Percentiles rank a stretch among this genome's conserved stretches.
Conservation (phyloP, 2,329 filamentous ascomycete species). For the Alternaria postmessia region DNA sequence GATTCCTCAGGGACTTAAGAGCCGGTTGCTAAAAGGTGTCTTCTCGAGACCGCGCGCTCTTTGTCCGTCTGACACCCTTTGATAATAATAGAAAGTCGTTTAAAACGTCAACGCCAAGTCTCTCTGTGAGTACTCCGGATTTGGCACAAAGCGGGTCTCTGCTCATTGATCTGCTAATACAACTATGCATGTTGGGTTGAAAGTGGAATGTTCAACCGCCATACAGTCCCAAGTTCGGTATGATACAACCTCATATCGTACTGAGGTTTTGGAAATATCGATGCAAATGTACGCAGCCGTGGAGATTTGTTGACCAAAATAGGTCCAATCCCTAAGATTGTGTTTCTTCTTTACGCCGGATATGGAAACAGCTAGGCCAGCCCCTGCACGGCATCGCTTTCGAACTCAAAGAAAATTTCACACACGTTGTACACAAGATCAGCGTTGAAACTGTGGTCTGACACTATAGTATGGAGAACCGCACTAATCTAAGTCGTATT, state of each 20-base stretch:
- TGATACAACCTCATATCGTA: neutral
- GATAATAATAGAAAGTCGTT: neutral
- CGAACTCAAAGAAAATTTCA: neutral
- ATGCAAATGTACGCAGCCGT: neutral
- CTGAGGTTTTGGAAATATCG: neutral
- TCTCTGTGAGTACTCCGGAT: neutral
- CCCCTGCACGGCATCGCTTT: neutral
- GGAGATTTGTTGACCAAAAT: neutral
- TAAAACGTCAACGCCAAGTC: neutral
- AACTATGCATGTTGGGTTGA: neutral
- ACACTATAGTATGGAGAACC: neutral
- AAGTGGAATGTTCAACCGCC: neutral
- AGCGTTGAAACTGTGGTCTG: neutral
- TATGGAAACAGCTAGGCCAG: neutral
- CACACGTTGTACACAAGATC: neutral
- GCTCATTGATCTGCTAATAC: neutral
- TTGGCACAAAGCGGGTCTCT: conserved; percentile 1
- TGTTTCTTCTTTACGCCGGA: neutral
- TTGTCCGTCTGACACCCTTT: neutral
- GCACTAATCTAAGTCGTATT: too few species aligned
- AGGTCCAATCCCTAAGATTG: neutral
- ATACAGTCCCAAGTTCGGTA: neutral
- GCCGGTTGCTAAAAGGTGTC: neutral
- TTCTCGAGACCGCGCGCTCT: neutral
- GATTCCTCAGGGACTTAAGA: neutral